Percentiles rank a stretch among this genome's conserved stretches.
phyloP scores from a whole-genome alignment of 2,329 filamentous ascomycete species.

The Verticillium nonalfalfae region DNA sequence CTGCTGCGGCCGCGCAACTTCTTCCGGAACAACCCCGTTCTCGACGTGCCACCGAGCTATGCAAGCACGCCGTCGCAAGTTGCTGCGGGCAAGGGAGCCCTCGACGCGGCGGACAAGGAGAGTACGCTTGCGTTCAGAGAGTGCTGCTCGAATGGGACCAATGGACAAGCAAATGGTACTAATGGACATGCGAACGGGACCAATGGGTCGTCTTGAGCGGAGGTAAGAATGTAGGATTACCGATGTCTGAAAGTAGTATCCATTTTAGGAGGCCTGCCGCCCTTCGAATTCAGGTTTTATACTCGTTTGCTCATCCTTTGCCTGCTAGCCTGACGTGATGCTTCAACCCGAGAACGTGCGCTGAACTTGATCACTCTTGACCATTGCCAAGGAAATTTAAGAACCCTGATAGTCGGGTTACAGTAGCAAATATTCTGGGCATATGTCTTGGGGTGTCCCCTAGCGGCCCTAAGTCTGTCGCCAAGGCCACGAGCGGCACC shows the following conservation, averaged over 20 bases:
- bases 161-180: neutral
- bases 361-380: no score
- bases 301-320: no score
- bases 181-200: neutral
- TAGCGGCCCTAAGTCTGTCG: neutral
- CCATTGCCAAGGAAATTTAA: neutral
- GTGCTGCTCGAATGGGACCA: neutral
- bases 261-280: no score
- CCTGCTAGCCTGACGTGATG: no score
- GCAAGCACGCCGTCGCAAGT: slow-evolving; percentile 67
- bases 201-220: neutral
- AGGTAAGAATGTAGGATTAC: neutral
- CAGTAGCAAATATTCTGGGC: neutral
- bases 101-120: slow-evolving; percentile 41
- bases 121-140: slow-evolving; percentile 28
- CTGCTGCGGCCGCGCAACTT: slow-evolving; percentile 76
- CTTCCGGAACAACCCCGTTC: slow-evolving; percentile 68
- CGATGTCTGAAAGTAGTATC: neutral
- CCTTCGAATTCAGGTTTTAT: no score
- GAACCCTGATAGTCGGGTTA: neutral
- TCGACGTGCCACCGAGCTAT: slow-evolving; percentile 73
- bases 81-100: slow-evolving; percentile 34
- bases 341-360: no score
- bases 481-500: neutral
- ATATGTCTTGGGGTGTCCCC: neutral